Evolutionary conservation across 768 basidiomycete genomes (phyloP).

Genomic region (Xerocomus brunneocitrinus): DNA sequence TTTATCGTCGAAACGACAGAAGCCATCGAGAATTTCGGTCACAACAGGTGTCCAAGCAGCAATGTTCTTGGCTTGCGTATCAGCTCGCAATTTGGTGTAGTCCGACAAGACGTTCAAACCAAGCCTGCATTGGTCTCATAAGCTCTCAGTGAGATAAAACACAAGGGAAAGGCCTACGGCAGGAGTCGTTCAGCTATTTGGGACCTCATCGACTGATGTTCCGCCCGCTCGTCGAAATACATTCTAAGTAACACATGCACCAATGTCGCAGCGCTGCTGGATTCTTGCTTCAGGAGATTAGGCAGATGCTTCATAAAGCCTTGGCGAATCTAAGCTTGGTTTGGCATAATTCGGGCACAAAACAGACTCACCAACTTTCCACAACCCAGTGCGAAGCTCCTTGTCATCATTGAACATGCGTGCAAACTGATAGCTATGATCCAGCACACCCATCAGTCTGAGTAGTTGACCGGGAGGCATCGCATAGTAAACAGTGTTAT

Average conservation of each 20-base stretch:
- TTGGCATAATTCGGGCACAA: neutral
- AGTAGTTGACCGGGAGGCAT: constrained; percentile 94
- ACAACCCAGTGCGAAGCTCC: constrained; percentile 90
- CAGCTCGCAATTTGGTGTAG: constrained; percentile 83
- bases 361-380: constrained; percentile 92
- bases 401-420: constrained; percentile 98
- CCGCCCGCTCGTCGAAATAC: constrained; percentile 88
- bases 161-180: constrained; percentile 43
- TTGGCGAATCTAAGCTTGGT: constrained; percentile 29
- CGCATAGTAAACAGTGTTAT: constrained; percentile 83
- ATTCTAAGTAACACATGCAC: constrained; percentile 89
- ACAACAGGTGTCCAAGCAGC: constrained; percentile 98
- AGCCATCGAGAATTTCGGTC: constrained; percentile 89
- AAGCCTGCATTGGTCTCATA: constrained; percentile 47
- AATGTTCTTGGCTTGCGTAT: constrained; percentile 93
- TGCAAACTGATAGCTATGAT: constrained; percentile 97
- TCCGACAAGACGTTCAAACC: constrained; percentile 85
- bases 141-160: neutral
- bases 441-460: constrained; percentile 90
- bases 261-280: constrained; percentile 91
- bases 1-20: constrained; percentile 84
- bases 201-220: constrained; percentile 78
- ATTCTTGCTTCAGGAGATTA: constrained; percentile 96
- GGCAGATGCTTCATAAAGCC: constrained; percentile 99
- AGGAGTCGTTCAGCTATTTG: constrained; percentile 72